Evolutionary conservation across 2,329 filamentous ascomycete species (phyloP).

Genomic region (Cryphonectria naterciae): DNA sequence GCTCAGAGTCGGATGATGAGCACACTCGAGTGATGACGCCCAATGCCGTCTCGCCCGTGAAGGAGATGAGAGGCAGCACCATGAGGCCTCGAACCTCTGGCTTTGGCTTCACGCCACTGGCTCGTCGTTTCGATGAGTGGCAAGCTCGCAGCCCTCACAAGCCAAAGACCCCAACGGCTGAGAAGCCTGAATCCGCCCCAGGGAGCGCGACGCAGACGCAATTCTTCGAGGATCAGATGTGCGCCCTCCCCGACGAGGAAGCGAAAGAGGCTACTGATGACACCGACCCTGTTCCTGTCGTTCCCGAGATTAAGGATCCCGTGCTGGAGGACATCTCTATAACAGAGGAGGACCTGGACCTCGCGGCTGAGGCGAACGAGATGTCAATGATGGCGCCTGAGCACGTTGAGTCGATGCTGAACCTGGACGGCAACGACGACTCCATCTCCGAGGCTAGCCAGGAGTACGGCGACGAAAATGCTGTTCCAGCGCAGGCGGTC

Average conservation of each 20-base stretch:
- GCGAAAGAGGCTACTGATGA: constrained; percentile 43
- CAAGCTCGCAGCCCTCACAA: constrained; percentile 58
- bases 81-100: constrained; percentile 37
- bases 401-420: constrained; percentile 41
- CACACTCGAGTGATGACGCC: constrained; percentile 32
- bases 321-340: constrained; percentile 52
- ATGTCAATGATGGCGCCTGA: constrained; percentile 59
- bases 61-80: constrained; percentile 32
- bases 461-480: constrained; percentile 70
- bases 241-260: constrained; percentile 41
- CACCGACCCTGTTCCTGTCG: constrained; percentile 25
- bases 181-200: constrained; percentile 23
- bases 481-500: constrained; percentile 46
- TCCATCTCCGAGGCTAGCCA: constrained; percentile 64
- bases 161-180: constrained; percentile 35
- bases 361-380: constrained; percentile 62
- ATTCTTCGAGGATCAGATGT: constrained; percentile 68
- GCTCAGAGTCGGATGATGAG: constrained; percentile 63
- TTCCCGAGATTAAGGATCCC: constrained; percentile 36
- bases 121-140: constrained; percentile 55
- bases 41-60: constrained; percentile 29
- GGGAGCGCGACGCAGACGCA: constrained; percentile 34
- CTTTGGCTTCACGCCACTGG: constrained; percentile 64
- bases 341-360: constrained; percentile 60
- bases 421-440: constrained; percentile 48